Evolutionary conservation across 78 protist genomes (phyloP).

Genomic region (Dictyostelium firmibasis): DNA sequence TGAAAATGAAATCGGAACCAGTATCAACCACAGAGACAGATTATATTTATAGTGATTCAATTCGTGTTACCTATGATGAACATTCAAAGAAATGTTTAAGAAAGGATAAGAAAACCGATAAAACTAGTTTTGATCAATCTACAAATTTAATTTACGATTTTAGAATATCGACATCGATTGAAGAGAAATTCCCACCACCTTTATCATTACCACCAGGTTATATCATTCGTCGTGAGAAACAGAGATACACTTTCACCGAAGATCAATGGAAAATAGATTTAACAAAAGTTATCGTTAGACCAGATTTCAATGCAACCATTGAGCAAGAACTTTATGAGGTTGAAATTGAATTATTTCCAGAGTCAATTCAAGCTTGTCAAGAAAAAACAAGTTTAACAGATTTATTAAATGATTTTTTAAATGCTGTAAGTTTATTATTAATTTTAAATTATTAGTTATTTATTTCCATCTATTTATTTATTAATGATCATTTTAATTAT

Average conservation of each 20-base stretch:
- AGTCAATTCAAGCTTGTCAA: background rate
- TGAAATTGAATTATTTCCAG: conserved; percentile 20
- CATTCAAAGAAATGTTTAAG: background rate
- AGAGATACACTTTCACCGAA: conserved; percentile 18
- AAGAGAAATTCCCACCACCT: conserved; percentile 26
- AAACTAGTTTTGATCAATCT: conserved; percentile 29
- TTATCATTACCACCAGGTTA: background rate
- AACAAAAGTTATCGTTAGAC: background rate
- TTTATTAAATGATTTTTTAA: background rate
- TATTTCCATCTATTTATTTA: conserved; percentile 7
- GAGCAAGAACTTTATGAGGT: conserved; percentile 16
- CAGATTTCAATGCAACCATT: background rate
- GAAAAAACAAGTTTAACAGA: background rate
- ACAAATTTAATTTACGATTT: conserved; percentile 40
- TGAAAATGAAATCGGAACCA: background rate
- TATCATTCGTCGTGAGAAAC: background rate
- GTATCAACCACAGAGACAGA: conserved; percentile 17
- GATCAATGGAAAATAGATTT: conserved; percentile 49
- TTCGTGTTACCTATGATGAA: conserved; percentile 9
- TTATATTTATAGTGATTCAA: conserved; percentile 16
- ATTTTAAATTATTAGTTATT: background rate
- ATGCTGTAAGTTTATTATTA: conserved; percentile 8
- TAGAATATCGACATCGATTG: conserved; percentile 30
- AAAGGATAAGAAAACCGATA: conserved; percentile 35
- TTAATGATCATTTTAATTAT: background rate